Percentiles rank a stretch among this genome's conserved stretches.
Evolutionary conservation across 2,329 filamentous ascomycete genomes (phyloP).

Genomic region (Phaeosphaeriaceae sp.): DNA sequence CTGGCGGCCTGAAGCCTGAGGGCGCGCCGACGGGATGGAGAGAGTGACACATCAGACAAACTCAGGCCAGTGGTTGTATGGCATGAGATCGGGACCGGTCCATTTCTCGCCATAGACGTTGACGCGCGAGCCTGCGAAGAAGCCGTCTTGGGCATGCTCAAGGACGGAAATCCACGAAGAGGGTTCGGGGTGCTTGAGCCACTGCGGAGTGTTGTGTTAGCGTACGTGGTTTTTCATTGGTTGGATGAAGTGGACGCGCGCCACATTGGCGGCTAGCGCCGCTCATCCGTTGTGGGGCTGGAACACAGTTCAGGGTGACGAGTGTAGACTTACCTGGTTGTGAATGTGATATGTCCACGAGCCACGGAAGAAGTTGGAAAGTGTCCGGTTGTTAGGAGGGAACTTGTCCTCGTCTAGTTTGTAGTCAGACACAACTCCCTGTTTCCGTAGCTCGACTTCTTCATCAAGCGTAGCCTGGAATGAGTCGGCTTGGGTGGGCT

Average conservation of each 20-base stretch:
- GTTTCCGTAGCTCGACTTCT: slow-evolving; percentile 49
- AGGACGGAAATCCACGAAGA: slow-evolving; percentile 63
- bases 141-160: slow-evolving; percentile 62
- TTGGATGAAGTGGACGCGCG: slow-evolving; percentile 12
- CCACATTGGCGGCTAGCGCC: slow-evolving; percentile 7
- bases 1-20: neutral
- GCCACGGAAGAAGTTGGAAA: slow-evolving; percentile 64
- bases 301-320: neutral
- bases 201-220: slow-evolving; percentile 48
- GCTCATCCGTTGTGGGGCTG: slow-evolving; percentile 2
- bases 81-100: slow-evolving; percentile 55
- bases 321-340: slow-evolving; percentile 56
- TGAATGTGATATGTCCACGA: slow-evolving; percentile 66
- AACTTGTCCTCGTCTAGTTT: slow-evolving; percentile 58
- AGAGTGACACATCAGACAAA: slow-evolving; percentile 48
- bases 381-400: slow-evolving; percentile 62
- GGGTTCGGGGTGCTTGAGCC: slow-evolving; percentile 63
- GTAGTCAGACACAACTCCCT: slow-evolving; percentile 54
- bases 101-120: slow-evolving; percentile 64
- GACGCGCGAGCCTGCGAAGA: slow-evolving; percentile 57
- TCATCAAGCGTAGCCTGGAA: slow-evolving; percentile 52
- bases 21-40: neutral
- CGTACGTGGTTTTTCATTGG: slow-evolving; percentile 3
- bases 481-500: slow-evolving; percentile 42
- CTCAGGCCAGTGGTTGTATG: slow-evolving; percentile 61